Base-by-base conservation (phyloP, 495 filamentous ascomycete genomes). In the Aspergillus indologenus region DNA sequence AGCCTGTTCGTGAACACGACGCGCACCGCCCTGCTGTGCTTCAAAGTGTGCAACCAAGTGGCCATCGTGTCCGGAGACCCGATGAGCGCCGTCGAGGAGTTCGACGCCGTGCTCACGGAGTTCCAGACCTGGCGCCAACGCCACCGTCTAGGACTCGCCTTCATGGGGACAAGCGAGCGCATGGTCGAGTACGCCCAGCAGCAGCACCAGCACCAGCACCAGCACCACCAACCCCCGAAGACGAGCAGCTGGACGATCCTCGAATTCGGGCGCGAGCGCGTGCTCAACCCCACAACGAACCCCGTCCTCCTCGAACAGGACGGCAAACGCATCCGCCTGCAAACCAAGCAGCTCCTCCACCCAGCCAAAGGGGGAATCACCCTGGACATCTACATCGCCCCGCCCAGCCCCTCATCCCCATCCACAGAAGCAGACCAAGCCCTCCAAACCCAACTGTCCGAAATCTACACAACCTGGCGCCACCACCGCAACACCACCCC, bases 11-110 rank as follows among this genome's bases (percentile, higher is more conserved):
- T 78, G 3, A 77, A 75, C 54, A 61, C 66, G 29, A 46, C 59
- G 11, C 58, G 61, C 15, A 71, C 70, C n/a, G 77, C 63, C 12
- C 74, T 68, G 0, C 53, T 79, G 1, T 75, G 69, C 24, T 79
- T 70, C 62, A 79, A 77, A 57, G 52, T 76, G 0, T 67, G 69
- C 26, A 70, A 73, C 48, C 24, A 64, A 0, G 64, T 77, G 7
- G 74, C 72, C 6, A 61, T 78, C 22, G 68, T 79, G 0, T 63
- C 70, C 5, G 77, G 77, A 9, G 72, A 79, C 47, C 77, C 77
- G 5, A 63, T 79, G 5, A 76, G 75, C 55, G 56, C 59, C 0
- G 54, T 62, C 19, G 44, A 56, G 0, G 40, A 53, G 2, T 69
- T 75, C 34, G 14, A 59, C 1, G 51, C 55, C 1, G 31, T 79